phyloP scores from a whole-genome alignment of 2,329 filamentous ascomycete species.

The Lecanicillium sp. region DNA sequence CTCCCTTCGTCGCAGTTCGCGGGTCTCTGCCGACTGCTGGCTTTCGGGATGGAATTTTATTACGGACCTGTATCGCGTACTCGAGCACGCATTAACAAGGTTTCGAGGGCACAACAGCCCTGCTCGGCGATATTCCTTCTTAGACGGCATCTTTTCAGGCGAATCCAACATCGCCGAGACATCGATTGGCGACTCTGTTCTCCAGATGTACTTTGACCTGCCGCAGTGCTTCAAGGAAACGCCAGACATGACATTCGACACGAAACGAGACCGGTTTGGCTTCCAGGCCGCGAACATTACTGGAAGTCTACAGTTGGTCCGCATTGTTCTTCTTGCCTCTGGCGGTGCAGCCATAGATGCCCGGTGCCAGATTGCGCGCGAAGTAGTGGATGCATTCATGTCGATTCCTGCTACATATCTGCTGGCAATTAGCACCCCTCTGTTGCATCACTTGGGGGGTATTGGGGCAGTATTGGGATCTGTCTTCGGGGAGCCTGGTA shows the following conservation, averaged over 20 bases:
- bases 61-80: constrained; percentile 46
- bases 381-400: constrained; percentile 20
- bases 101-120: constrained; percentile 14
- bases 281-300: constrained; percentile 29
- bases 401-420: neutral
- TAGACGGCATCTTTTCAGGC: constrained; percentile 15
- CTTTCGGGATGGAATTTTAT: constrained; percentile 50
- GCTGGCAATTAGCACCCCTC: no score
- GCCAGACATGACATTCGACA: constrained; percentile 16
- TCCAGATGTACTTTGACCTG: constrained; percentile 18
- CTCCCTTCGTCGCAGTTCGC: constrained; percentile 5
- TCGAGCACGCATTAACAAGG: constrained; percentile 39
- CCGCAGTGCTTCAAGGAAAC: constrained; percentile 20
- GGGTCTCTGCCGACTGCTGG: constrained; percentile 28
- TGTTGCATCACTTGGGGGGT: no score
- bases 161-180: constrained; percentile 11
- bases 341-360: constrained; percentile 18
- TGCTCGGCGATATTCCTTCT: constrained; percentile 9
- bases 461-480: no score
- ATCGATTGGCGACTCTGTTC: constrained; percentile 15
- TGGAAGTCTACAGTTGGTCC: constrained; percentile 23
- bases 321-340: constrained; percentile 22
- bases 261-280: constrained; percentile 21
- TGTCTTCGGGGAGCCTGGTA: neutral
- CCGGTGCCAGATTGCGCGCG: constrained; percentile 20